Conservation (phyloP, 306 rosid genomes). For the Vigna unguiculata region DNA sequence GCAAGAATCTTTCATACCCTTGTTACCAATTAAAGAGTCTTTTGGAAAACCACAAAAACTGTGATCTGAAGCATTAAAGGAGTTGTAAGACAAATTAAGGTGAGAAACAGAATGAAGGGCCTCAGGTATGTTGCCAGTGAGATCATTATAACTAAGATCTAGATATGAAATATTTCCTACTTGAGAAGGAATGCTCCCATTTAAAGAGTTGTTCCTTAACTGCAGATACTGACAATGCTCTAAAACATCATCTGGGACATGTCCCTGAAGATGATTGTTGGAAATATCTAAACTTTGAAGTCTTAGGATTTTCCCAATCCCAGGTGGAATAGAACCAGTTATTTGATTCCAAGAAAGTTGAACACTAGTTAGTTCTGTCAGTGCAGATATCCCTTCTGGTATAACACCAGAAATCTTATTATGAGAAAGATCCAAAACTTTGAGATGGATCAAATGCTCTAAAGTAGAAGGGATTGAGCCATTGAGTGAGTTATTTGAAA, state of each 20-base stretch:
- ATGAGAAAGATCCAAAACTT: neutral
- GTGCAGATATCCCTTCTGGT: neutral
- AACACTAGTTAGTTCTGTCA: neutral
- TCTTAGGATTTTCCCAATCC: neutral
- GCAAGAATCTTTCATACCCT: neutral
- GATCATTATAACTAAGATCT: conserved; percentile 30
- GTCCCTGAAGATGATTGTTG: conserved; percentile 34
- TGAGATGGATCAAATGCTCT: conserved; percentile 5
- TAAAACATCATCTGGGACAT: conserved; percentile 1
- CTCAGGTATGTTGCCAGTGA: conserved; percentile 3
- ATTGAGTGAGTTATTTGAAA: conserved; percentile 5
- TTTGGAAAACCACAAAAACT: neutral
- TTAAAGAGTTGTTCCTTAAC: conserved; percentile 31
- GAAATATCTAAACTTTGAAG: conserved; percentile 27
- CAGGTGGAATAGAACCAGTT: conserved; percentile 10
- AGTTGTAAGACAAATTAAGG: conserved; percentile 31
- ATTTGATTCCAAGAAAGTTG: conserved; percentile 1
- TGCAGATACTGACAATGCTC: neutral
- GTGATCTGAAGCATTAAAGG: neutral
- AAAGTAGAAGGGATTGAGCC: conserved; percentile 21
- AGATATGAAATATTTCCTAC: conserved; percentile 7
- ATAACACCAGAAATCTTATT: neutral
- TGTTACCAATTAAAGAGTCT: conserved; percentile 14
- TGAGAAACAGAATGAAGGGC: neutral
- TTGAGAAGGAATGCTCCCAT: conserved; percentile 31